These are phyloP conservation scores for Blepharisma stoltei DNA, from an alignment of 73 alveolate genomes.

Conservation along the genomic window DNA sequence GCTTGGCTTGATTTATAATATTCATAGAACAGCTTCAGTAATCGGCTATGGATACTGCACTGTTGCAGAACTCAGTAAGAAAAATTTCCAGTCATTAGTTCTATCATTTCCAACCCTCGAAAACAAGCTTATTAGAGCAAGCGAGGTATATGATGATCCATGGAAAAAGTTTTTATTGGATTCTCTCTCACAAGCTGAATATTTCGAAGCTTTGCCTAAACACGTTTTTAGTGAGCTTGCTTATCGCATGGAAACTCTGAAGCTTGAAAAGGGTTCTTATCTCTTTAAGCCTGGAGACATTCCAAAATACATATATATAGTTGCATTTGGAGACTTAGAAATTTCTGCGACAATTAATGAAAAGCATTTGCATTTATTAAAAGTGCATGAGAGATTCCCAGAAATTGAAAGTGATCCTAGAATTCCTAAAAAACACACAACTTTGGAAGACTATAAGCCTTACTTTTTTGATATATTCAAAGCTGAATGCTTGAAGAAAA, in stretches of 20 bases:
- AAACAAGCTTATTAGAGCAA: not conserved
- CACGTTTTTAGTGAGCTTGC: not conserved
- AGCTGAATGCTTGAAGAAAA: conserved; percentile 1
- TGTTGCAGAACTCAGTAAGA: conserved; percentile 33
- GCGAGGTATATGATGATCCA: not conserved
- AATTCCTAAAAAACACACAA: not conserved
- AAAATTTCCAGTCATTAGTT: conserved; percentile 12
- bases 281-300: conserved; percentile 29
- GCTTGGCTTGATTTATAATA: conserved; percentile 35
- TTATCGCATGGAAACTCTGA: not conserved
- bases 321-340: conserved; percentile 9
- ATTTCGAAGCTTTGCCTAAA: not conserved
- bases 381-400: not conserved
- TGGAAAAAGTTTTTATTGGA: not conserved
- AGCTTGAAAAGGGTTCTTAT: conserved; percentile 23
- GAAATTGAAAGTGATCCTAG: not conserved
- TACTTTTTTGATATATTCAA: not conserved
- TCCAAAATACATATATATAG: not conserved
- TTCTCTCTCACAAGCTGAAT: not conserved
- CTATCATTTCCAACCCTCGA: not conserved
- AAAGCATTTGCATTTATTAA: not conserved
- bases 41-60: conserved; percentile 26
- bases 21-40: conserved; percentile 55
- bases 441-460: conserved; percentile 1
- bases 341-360: conserved; percentile 28